Evolutionary conservation across 768 basidiomycete species (phyloP).

Genomic region (Phaffia australis): DNA sequence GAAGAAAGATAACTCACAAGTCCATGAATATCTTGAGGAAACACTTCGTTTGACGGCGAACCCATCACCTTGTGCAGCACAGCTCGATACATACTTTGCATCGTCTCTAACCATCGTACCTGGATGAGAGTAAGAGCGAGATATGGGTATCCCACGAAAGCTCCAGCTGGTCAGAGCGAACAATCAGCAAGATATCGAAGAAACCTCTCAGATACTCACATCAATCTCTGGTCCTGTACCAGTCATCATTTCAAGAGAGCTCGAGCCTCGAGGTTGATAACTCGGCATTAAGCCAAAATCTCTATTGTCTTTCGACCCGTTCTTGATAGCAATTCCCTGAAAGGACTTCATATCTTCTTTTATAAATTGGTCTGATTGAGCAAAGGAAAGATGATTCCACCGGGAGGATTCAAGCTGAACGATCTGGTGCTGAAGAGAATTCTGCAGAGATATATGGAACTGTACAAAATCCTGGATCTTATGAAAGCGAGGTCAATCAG

Average conservation of each 20-base stretch:
- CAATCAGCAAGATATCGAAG: background rate
- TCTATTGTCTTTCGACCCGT: conserved; percentile 65
- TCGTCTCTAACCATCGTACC: conserved; percentile 61
- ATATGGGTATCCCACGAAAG: background rate
- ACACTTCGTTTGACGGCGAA: background rate
- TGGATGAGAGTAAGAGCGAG: conserved; percentile 35
- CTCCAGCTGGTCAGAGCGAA: background rate
- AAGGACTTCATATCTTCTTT: background rate
- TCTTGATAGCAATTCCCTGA: conserved; percentile 39
- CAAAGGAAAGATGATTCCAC: conserved; percentile 46
- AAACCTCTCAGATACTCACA: conserved; percentile 41
- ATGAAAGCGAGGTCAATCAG: background rate
- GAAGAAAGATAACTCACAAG: background rate
- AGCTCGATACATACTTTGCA: conserved; percentile 66
- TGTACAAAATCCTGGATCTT: conserved; percentile 74
- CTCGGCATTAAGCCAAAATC: conserved; percentile 68
- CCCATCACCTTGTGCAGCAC: conserved; percentile 43
- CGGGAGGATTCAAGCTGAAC: conserved; percentile 73
- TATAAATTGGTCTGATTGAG: background rate
- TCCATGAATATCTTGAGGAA: background rate
- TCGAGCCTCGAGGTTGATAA: conserved; percentile 54
- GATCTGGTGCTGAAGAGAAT: conserved; percentile 72
- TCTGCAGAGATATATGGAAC: conserved; percentile 70
- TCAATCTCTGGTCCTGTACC: conserved; percentile 55
- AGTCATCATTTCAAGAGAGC: conserved; percentile 57